Evolutionary conservation across 176 grass and related monocot genomes (phyloP), one percentile per base, ranked within the genome.

Genomic region (Guadua angustifolia): DNA sequence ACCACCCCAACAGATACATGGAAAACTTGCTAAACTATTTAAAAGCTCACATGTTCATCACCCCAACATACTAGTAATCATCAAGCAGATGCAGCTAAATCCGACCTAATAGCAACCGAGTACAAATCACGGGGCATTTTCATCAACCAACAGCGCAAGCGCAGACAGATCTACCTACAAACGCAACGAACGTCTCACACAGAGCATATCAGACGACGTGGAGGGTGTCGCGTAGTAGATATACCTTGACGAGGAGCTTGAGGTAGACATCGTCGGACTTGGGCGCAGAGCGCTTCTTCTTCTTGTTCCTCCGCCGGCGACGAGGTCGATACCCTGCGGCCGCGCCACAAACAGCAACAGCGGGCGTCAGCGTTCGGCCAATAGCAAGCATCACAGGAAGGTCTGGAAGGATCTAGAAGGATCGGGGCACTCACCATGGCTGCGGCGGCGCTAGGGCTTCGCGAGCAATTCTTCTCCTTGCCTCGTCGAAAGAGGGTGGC

Each of bases 231-330:
- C 4, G 11, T 61, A 26, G 58, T 2, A 42, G 40, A 5, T 5
- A 0, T 69, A 94, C 92, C 92, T 91, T 94, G 47, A 94, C 92
- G 63, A 94, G 88, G 46, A 94, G 86, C 79, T 86, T 94, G 74
- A 94, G 92, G 79, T 94, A 94, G 70, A 94, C 88, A 82, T 94
- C 92, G 69, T 94, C 86, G 1, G 92, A 94, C 86, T 80, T 94
- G 64, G 92, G 92, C 6, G 86, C 88, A 8, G 75, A 77, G 83
- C 92, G 92, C 88, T 82, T 90, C 40, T 86, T 79, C 88, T 88
- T 94, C 86, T 94, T 94, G 88, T 87, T 94, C 70, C 92, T 85
- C 52, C 92, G 1, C 92, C 92, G 70, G 92, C 92, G 3, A 84
- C 85, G 63, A 94, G 88, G 84, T 94, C 92, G 86, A 94, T 94